Percentiles rank a stretch among this genome's conserved stretches.
These are phyloP conservation scores for Candida wancherniae DNA, from an alignment of 805 yeast species.

Conservation along the genomic window DNA sequence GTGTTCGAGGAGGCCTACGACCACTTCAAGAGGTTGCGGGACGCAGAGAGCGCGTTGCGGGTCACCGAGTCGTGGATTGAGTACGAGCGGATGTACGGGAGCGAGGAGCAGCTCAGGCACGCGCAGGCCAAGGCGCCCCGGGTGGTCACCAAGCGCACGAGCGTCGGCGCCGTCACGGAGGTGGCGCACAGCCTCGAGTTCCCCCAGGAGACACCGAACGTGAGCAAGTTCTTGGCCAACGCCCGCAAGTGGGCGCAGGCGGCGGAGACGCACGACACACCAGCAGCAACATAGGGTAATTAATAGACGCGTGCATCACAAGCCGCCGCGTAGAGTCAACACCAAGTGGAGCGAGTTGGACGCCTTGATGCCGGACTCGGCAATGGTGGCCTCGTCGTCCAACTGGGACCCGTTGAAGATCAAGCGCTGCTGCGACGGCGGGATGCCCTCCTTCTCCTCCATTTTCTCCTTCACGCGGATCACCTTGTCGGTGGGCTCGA, in stretches of 20 bases:
- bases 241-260: slow-evolving; percentile 29
- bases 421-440: slow-evolving; percentile 91
- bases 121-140: slow-evolving; percentile 51
- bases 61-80: slow-evolving; percentile 57
- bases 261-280: not conserved
- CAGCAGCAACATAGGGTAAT: not conserved
- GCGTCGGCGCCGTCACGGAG: slow-evolving; percentile 43
- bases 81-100: slow-evolving; percentile 66
- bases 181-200: slow-evolving; percentile 60
- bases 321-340: slow-evolving; percentile 87
- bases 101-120: slow-evolving; percentile 25
- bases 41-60: slow-evolving; percentile 42
- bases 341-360: slow-evolving; percentile 90
- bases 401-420: slow-evolving; percentile 88
- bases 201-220: slow-evolving; percentile 52
- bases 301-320: slow-evolving; percentile 3
- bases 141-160: slow-evolving; percentile 41
- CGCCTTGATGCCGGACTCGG: slow-evolving; percentile 68
- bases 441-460: slow-evolving; percentile 96
- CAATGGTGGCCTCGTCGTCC: slow-evolving; percentile 76
- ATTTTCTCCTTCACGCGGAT: slow-evolving; percentile 80
- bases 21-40: slow-evolving; percentile 33
- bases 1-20: slow-evolving; percentile 53
- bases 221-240: slow-evolving; percentile 37
- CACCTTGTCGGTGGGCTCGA: slow-evolving; percentile 64